These are phyloP conservation scores for Ammopiptanthus mongolicus DNA, from an alignment of 306 rosid species.

Conservation along the genomic window DNA sequence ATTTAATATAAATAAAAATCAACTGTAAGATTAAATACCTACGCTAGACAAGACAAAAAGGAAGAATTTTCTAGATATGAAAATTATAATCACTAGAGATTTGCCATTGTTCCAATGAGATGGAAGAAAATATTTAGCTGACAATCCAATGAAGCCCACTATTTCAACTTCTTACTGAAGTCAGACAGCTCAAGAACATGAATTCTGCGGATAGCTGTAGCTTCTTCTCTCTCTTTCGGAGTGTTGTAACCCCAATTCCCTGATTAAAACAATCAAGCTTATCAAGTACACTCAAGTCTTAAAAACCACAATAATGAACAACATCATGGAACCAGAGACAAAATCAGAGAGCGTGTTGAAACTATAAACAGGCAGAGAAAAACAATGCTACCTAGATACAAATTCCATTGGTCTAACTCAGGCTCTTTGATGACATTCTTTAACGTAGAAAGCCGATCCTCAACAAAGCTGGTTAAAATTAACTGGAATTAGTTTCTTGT, in stretches of 20 bases:
- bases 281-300: background rate
- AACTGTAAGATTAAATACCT: no score
- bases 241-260: slow-evolving; percentile 95
- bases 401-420: slow-evolving; percentile 79
- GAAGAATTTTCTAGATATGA: background rate
- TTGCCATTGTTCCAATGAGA: background rate
- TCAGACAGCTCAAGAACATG: slow-evolving; percentile 56
- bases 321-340: background rate
- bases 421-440: slow-evolving; percentile 87
- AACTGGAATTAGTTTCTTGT: slow-evolving; percentile 17
- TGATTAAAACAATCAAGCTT: slow-evolving; percentile 29
- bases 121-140: background rate
- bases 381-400: slow-evolving; percentile 59
- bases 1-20: no score
- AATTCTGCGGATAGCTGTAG: slow-evolving; percentile 57
- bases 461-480: slow-evolving; percentile 67
- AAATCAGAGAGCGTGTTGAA: background rate
- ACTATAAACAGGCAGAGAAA: slow-evolving; percentile 10
- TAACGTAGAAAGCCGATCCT: slow-evolving; percentile 80
- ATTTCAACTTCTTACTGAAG: slow-evolving; percentile 74
- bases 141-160: slow-evolving; percentile 14
- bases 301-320: background rate
- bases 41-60: no score
- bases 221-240: slow-evolving; percentile 74
- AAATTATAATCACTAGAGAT: background rate